Base-by-base conservation (phyloP, 2,329 filamentous ascomycete species). In the Chaetomium globosum region DNA sequence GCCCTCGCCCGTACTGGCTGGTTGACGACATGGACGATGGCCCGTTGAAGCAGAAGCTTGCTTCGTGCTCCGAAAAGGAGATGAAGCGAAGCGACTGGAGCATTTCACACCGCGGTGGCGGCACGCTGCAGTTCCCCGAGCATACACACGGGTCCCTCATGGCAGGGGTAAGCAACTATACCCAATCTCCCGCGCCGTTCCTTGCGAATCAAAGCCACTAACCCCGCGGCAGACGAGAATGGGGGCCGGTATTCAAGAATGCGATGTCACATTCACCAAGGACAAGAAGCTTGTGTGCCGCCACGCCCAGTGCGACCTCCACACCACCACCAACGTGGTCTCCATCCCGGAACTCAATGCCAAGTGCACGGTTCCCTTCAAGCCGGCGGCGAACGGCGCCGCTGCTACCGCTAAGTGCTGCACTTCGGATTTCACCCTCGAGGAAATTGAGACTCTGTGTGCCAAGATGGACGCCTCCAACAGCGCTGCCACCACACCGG, bases 401-500 rank as follows among this genome's bases (percentile, higher is more conserved):
- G 72, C 79, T 0, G 89, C 89, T 1, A 80, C 78, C 19, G 88
- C 87, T 13, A 85, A 84, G 69, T 91, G 89, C 80, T 91, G 89
- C 80, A 90, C 89, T 2, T 87, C 83, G 70, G 89, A 91, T 73
- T 85, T 91, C 72, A 90, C 88, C 0, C 77, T 89, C 43, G 80
- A 80, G 54, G 89, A 91, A 76, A 90, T 86, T 80, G 85, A 86
- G 75, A 79, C 82, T 5, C 83, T 91, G 5, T 91, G 89, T 77
- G 83, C 83, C 72, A 90, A 90, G 77, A 90, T 89, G 87, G 89
- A 91, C 72, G 84, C 84, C 58, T 83, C 77, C 73, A 87, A 89
- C 71, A 75, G 80, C 68, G 81, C 78, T 54, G 88, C 86, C 39
- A 83, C 83, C 23, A 90, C 82, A 1, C 77, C 84, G 0, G 75